Evolutionary conservation across 2,329 filamentous ascomycete species (phyloP).

Genomic region (Colletotrichum falcatum): DNA sequence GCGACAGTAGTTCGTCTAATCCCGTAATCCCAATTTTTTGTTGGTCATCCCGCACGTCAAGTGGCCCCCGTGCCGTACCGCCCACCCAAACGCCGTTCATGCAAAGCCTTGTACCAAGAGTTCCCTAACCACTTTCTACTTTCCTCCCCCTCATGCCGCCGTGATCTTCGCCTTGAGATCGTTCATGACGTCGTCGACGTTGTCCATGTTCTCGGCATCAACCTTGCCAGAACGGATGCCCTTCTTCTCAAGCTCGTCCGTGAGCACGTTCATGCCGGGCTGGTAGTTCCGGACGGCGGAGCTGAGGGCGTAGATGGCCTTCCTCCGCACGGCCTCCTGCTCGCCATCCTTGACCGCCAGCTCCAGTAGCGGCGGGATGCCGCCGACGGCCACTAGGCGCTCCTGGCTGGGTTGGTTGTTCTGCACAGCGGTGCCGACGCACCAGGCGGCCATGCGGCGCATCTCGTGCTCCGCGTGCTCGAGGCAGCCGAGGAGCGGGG

Average conservation of each 20-base stretch:
- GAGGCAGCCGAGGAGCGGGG: conserved; percentile 79
- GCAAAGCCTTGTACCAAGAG: conserved; percentile 43
- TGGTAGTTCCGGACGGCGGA: conserved; percentile 91
- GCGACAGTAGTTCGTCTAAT: conserved; percentile 17
- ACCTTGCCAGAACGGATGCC: conserved; percentile 70
- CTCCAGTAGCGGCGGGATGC: conserved; percentile 76
- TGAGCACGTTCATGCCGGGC: conserved; percentile 78
- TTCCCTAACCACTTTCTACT: conserved; percentile 15
- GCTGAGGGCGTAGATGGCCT: conserved; percentile 90
- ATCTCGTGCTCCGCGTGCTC: conserved; percentile 77
- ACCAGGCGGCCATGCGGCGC: conserved; percentile 91
- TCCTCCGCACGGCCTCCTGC: conserved; percentile 77
- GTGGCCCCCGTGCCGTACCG: conserved; percentile 19
- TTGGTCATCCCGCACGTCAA: conserved; percentile 30
- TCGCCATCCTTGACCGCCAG: conserved; percentile 72
- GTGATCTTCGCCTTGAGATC: conserved; percentile 64
- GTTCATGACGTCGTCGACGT: conserved; percentile 80
- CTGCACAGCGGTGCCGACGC: conserved; percentile 92
- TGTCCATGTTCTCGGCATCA: conserved; percentile 90
- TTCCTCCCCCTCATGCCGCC: conserved; percentile 22
- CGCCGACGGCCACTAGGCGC: conserved; percentile 71
- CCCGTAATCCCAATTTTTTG: conserved; percentile 16
- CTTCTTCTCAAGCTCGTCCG: conserved; percentile 68
- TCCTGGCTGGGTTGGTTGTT: conserved; percentile 93
- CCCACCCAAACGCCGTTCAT: conserved; percentile 54